Evolutionary conservation across 495 filamentous ascomycete species (phyloP).

Genomic region (Lepidopterella palustris): DNA sequence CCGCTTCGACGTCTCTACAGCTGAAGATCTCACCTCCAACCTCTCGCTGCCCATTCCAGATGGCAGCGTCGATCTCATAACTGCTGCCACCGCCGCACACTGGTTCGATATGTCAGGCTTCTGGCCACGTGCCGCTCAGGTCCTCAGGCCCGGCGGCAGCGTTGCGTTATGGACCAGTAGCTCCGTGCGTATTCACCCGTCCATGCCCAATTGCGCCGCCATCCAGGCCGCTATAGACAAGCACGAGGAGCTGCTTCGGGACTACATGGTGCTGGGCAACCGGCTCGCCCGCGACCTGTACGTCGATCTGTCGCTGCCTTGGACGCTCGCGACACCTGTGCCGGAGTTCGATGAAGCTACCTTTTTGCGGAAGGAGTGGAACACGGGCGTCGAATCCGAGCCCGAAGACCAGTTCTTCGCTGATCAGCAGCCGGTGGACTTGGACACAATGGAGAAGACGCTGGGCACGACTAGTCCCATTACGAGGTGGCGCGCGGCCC

Average conservation of each 20-base stretch:
- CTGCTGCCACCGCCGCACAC: constrained; percentile 47
- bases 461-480: constrained; percentile 42
- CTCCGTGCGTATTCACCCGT: constrained; percentile 19
- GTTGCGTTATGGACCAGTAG: constrained; percentile 47
- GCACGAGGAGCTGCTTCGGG: constrained; percentile 30
- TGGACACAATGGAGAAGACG: constrained; percentile 36
- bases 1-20: constrained; percentile 40
- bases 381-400: constrained; percentile 29
- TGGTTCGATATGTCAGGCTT: constrained; percentile 59
- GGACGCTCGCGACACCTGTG: constrained; percentile 37
- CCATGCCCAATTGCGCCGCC: constrained; percentile 33
- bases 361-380: constrained; percentile 44
- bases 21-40: constrained; percentile 39
- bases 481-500: constrained; percentile 46
- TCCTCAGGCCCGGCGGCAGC: constrained; percentile 50
- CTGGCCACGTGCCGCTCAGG: constrained; percentile 52
- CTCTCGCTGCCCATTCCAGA: constrained; percentile 14
- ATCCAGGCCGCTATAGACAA: constrained; percentile 34
- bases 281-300: constrained; percentile 37
- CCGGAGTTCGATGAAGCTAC: constrained; percentile 38
- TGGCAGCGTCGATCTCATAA: constrained; percentile 47
- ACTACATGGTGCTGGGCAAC: constrained; percentile 40
- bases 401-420: constrained; percentile 28
- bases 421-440: constrained; percentile 14
- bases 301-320: constrained; percentile 45